phyloP scores from a whole-genome alignment of 2,329 filamentous ascomycete species.

The Aspergillus sojae region DNA sequence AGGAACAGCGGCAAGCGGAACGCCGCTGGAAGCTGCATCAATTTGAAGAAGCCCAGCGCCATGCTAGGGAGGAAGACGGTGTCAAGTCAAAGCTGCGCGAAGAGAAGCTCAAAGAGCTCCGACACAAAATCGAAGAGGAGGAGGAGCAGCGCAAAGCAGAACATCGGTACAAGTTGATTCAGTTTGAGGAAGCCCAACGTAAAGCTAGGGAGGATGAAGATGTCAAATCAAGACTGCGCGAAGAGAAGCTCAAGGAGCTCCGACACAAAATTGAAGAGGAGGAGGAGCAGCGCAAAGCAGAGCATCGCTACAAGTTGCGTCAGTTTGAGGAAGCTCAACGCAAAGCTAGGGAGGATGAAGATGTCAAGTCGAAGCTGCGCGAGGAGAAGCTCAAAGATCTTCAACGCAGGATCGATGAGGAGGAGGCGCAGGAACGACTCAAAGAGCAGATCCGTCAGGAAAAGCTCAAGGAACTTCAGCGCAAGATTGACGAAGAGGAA shows the following conservation, averaged over 20 bases:
- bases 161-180: constrained; percentile 17
- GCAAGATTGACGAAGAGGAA: constrained; percentile 45
- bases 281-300: constrained; percentile 39
- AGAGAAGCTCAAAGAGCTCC: constrained; percentile 34
- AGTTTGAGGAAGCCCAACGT: constrained; percentile 25
- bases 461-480: constrained; percentile 35
- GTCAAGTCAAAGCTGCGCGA: constrained; percentile 32
- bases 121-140: constrained; percentile 43
- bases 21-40: constrained; percentile 17
- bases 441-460: constrained; percentile 36
- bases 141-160: constrained; percentile 42
- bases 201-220: constrained; percentile 36
- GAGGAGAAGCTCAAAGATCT: constrained; percentile 35
- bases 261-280: constrained; percentile 43
- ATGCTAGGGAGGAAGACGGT: constrained; percentile 36
- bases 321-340: constrained; percentile 26
- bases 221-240: constrained; percentile 31
- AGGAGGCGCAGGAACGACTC: constrained; percentile 49
- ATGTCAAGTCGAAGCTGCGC: constrained; percentile 33
- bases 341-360: constrained; percentile 34
- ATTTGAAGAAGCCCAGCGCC: constrained; percentile 26
- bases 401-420: constrained; percentile 40
- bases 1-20: constrained; percentile 23
- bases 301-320: constrained; percentile 18
- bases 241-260: constrained; percentile 35